These are phyloP conservation scores for Pulveroboletus frians DNA, from an alignment of 768 basidiomycete genomes.

Conservation along the genomic window DNA sequence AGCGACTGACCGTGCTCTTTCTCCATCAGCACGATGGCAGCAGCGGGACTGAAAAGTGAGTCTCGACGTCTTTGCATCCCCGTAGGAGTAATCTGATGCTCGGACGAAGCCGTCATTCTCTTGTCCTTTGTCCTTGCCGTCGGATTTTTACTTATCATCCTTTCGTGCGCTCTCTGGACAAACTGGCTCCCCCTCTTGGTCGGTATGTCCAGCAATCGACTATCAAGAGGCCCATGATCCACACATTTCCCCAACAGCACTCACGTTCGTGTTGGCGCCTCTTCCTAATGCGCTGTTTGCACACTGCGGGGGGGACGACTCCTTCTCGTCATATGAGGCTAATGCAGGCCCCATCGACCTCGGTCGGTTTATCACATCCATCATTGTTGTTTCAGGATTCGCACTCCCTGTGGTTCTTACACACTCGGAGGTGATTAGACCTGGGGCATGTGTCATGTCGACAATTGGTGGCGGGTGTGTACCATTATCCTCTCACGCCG, in stretches of 20 bases:
- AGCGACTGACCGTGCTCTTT: neutral
- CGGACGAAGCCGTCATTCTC: constrained; percentile 76
- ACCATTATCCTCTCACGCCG: constrained; percentile 1
- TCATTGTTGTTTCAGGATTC: constrained; percentile 89
- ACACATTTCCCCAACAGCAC: constrained; percentile 44
- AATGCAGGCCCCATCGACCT: constrained; percentile 74
- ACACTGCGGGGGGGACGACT: constrained; percentile 86
- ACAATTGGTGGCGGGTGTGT: constrained; percentile 83
- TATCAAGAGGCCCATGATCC: neutral
- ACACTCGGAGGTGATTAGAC: constrained; percentile 82
- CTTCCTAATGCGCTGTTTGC: constrained; percentile 91
- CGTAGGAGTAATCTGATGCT: constrained; percentile 1
- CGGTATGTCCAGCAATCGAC: constrained; percentile 50
- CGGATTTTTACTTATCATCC: constrained; percentile 96
- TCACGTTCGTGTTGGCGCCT: constrained; percentile 93
- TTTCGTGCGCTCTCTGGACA: constrained; percentile 90
- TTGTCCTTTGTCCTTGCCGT: constrained; percentile 96
- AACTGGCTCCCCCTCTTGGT: constrained; percentile 98
- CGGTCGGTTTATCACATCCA: constrained; percentile 89
- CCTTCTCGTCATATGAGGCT: constrained; percentile 70
- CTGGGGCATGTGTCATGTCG: constrained; percentile 88
- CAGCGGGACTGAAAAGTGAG: constrained; percentile 69
- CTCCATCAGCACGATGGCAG: constrained; percentile 40
- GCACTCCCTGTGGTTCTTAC: constrained; percentile 88
- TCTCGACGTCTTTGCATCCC: neutral